Percentiles rank a stretch among this genome's conserved stretches.
Conservation (phyloP, 164 flowering plant genomes). For the Nymphaea thermarum region DNA sequence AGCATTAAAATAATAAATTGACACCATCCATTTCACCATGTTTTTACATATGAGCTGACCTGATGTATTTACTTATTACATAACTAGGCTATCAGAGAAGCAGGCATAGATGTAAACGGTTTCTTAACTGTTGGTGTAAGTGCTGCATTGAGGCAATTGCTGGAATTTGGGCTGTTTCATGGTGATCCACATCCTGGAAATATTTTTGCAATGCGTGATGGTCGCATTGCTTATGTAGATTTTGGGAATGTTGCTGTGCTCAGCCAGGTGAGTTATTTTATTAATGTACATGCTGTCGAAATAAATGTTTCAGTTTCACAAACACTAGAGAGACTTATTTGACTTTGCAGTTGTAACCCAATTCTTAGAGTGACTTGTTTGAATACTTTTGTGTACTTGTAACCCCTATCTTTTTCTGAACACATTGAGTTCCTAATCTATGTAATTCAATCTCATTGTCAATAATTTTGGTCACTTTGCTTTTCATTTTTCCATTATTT, state of each 20-base stretch:
- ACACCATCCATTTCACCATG: background rate
- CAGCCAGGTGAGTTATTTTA: slow-evolving; percentile 49
- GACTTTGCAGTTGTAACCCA: no score
- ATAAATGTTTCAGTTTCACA: no score
- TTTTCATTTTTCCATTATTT: no score
- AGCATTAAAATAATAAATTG: background rate
- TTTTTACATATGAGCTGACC: background rate
- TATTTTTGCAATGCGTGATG: slow-evolving; percentile 98
- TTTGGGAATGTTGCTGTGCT: slow-evolving; percentile 98
- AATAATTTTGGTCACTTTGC: no score
- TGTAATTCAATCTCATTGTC: no score
- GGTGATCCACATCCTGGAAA: slow-evolving; percentile 99
- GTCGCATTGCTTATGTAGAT: slow-evolving; percentile 97
- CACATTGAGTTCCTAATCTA: no score
- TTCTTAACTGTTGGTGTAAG: slow-evolving; percentile 96
- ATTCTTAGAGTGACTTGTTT: no score
- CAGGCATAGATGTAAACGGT: slow-evolving; percentile 79
- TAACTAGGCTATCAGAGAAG: slow-evolving; percentile 72
- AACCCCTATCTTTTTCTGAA: no score
- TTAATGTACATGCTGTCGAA: slow-evolving; percentile 4
- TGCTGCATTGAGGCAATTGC: slow-evolving; percentile 90
- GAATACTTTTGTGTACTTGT: no score
- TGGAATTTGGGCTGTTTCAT: slow-evolving; percentile 94
- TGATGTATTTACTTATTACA: background rate
- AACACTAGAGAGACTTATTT: no score